phyloP scores from a whole-genome alignment of 495 filamentous ascomycete species.

The Penicillium turbatum region DNA sequence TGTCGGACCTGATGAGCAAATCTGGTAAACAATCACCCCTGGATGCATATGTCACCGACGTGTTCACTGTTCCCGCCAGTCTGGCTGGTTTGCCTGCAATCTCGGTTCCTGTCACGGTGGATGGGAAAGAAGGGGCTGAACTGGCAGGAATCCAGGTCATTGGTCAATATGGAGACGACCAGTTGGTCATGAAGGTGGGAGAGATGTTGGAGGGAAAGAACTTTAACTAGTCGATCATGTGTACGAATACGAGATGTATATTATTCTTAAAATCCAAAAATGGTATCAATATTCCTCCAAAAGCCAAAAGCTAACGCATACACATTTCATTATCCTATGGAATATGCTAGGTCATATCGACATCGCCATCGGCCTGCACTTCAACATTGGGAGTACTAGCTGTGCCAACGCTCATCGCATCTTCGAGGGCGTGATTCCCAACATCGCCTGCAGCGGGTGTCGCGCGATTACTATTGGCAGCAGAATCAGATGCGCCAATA shows the following conservation, averaged over 20 bases:
- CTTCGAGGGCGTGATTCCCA: conserved; percentile 21
- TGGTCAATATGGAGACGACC: conserved; percentile 88
- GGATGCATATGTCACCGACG: conserved; percentile 81
- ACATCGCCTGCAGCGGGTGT: conserved; percentile 19
- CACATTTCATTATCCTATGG: background rate
- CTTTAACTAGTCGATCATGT: conserved; percentile 4
- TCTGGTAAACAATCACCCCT: conserved; percentile 32
- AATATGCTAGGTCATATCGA: conserved; percentile 37
- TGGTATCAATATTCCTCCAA: conserved; percentile 8
- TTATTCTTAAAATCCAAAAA: conserved; percentile 4
- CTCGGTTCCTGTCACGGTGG: conserved; percentile 64
- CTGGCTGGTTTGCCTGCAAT: conserved; percentile 87
- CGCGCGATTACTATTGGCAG: conserved; percentile 22
- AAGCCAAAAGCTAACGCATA: background rate
- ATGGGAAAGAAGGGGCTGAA: conserved; percentile 19
- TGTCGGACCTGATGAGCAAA: conserved; percentile 48
- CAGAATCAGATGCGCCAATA: conserved; percentile 22
- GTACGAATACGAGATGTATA: background rate
- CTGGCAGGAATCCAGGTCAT: conserved; percentile 80
- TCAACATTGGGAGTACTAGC: conserved; percentile 25
- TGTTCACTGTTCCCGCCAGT: conserved; percentile 92
- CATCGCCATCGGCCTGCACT: conserved; percentile 33
- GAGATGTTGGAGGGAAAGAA: conserved; percentile 32
- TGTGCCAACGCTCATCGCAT: conserved; percentile 27
- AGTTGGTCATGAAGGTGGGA: conserved; percentile 43